Evolutionary conservation across 495 filamentous ascomycete genomes (phyloP), one percentile per base, ranked within the genome.

Genomic region (Hyaloscypha hepaticicola): DNA sequence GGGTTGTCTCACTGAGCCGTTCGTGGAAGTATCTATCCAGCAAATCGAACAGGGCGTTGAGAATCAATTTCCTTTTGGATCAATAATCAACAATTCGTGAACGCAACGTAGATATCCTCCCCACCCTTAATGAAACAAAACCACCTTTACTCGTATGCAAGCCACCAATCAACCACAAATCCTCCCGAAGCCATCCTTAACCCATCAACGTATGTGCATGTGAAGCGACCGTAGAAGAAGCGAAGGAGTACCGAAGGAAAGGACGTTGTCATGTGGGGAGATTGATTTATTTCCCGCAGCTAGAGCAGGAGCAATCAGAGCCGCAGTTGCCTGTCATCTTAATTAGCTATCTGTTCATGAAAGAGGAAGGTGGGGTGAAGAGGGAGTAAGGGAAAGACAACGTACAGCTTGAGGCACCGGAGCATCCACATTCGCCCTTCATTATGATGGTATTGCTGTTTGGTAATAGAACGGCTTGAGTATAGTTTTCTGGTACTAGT

Each of bases 341-440:
- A 29, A 26, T 31, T 49, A 49, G 33, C n/a, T 31, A 64, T 29
- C n/a, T 33, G 29, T 22, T n/a, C 16, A 1, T 24, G 24, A 1
- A 55, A 45, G 29, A 29, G 9, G 41, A 55, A 31, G 14, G 11
- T 2, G 31, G 38, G 27, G 25, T 11, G 41, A 26, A 14, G 61
- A 52, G 38, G 21, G 51, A 25, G n/a, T 25, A 25, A 31, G 21
- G 49, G 25, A 26, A 51, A 31, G 24, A 24, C 27, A 19, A 69
- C 67, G 21, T 66, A 69, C 67, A 69, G 67, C 67, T 69, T 28
- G 67, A 69, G 59, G 67, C n/a, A 50, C 67, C 67, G 50, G 67
- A 69, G 67, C 67, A 69, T 69, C 67, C 67, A 33, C 67, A 69
- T 61, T 69, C 67, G 27, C 67, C 67, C 67, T 69, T 69, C 67